These are phyloP conservation scores for Aspergillus ibericus DNA, from an alignment of 2,329 filamentous ascomycete species.

Conservation along the genomic window DNA sequence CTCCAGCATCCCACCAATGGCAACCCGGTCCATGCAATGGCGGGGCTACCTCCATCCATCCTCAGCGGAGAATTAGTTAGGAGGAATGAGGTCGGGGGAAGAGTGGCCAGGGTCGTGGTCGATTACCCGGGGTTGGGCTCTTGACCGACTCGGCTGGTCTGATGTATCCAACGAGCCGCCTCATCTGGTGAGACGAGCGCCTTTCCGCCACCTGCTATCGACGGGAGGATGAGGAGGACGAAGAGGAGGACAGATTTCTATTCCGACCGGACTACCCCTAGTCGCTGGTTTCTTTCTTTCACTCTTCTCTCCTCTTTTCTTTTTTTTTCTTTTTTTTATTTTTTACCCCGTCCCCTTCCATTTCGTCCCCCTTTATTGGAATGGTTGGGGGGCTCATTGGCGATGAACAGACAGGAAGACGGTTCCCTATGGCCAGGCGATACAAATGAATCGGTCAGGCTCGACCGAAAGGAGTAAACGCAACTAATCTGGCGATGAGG, in stretches of 20 bases:
- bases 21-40: background rate
- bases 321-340: conserved; percentile 4
- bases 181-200: background rate
- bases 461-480: background rate
- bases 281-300: background rate
- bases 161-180: conserved; percentile 9
- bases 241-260: background rate
- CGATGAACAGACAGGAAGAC: background rate
- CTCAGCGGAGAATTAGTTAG: conserved; percentile 10
- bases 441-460: background rate
- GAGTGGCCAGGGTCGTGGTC: conserved; percentile 3
- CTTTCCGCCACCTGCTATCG: background rate
- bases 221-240: background rate
- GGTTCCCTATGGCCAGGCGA: background rate
- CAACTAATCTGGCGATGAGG: background rate
- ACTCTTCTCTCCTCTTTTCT: no score
- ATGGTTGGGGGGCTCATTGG: background rate
- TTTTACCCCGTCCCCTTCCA: background rate
- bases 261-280: background rate
- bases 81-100: background rate
- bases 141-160: conserved; percentile 11
- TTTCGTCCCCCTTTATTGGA: conserved; percentile 6
- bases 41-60: background rate
- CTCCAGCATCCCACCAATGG: conserved; percentile 5
- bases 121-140: conserved; percentile 9